Conservation (phyloP, 1,139 yeast species). For the Pichia sp. region DNA sequence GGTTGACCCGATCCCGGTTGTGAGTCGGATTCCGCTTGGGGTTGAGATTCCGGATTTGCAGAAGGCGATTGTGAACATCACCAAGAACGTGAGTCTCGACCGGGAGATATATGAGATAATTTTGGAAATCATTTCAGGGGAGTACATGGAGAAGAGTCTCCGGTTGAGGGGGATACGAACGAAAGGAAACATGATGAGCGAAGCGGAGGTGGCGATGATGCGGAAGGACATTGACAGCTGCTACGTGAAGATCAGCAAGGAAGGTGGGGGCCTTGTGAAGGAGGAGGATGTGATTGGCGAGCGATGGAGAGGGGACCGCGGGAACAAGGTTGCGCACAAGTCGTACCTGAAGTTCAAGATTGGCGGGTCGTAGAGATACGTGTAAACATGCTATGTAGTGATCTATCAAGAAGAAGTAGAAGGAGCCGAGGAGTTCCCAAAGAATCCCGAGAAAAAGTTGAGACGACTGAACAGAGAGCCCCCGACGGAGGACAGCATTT, state of each 20-base stretch:
- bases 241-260: constrained; percentile 15
- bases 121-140: constrained; percentile 56
- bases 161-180: constrained; percentile 37
- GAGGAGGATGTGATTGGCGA: constrained; percentile 33
- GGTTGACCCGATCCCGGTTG: constrained; percentile 66
- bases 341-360: constrained; percentile 29
- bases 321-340: constrained; percentile 32
- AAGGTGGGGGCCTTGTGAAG: constrained; percentile 18
- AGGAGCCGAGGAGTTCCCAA: background rate
- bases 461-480: constrained; percentile 45
- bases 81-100: constrained; percentile 61
- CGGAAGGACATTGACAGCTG: constrained; percentile 5
- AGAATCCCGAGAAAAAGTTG: constrained; percentile 38
- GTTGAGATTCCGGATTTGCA: constrained; percentile 64
- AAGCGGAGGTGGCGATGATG: constrained; percentile 10
- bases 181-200: constrained; percentile 42
- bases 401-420: background rate
- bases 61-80: constrained; percentile 56
- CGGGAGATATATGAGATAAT: constrained; percentile 55
- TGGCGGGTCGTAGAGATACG: background rate
- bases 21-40: constrained; percentile 58
- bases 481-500: constrained; percentile 45
- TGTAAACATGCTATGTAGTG: background rate
- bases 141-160: constrained; percentile 46
- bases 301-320: constrained; percentile 26